These are phyloP conservation scores for Plectosphaerella cucumerina DNA, from an alignment of 2,329 filamentous ascomycete genomes.

Conservation along the genomic window DNA sequence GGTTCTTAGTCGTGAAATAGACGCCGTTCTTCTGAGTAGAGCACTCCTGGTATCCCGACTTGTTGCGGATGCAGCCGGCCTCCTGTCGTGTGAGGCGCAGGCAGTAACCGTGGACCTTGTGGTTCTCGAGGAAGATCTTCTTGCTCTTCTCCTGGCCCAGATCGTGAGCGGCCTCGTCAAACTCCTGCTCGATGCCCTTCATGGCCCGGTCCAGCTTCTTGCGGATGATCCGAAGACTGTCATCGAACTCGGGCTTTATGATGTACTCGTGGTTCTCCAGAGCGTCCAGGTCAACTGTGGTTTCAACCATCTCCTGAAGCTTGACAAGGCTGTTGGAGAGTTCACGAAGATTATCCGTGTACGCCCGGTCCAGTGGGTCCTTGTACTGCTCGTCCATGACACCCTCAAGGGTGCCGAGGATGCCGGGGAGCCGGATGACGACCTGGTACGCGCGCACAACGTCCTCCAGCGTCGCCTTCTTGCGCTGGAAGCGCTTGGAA, in stretches of 20 bases:
- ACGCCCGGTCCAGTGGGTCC: constrained; percentile 78
- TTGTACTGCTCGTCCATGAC: constrained; percentile 96
- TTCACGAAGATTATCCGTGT: constrained; percentile 77
- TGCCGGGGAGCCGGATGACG: constrained; percentile 83
- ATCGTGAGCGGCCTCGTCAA: constrained; percentile 70
- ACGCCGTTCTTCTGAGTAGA: constrained; percentile 99
- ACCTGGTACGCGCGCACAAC: constrained; percentile 95
- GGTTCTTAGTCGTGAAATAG: constrained; percentile 85
- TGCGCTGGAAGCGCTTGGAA: constrained; percentile 90
- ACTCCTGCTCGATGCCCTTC: constrained; percentile 79
- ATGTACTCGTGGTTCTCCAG: constrained; percentile 97
- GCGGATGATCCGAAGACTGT: constrained; percentile 79
- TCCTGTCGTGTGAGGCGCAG: constrained; percentile 90
- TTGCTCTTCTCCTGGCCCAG: constrained; percentile 92
- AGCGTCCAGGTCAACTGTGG: constrained; percentile 91
- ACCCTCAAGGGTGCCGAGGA: constrained; percentile 82
- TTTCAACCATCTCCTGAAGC: constrained; percentile 96
- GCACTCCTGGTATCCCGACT: constrained; percentile 84
- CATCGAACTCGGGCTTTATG: constrained; percentile 98
- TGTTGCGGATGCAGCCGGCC: constrained; percentile 89
- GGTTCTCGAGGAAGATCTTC: constrained; percentile 96
- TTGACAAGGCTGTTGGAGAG: constrained; percentile 77
- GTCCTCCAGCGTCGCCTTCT: constrained; percentile 87
- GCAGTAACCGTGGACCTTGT: constrained; percentile 94
- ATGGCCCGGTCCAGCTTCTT: constrained; percentile 85